Base-by-base conservation (phyloP, 2,329 filamentous ascomycete species). In the Colletotrichum horii region DNA sequence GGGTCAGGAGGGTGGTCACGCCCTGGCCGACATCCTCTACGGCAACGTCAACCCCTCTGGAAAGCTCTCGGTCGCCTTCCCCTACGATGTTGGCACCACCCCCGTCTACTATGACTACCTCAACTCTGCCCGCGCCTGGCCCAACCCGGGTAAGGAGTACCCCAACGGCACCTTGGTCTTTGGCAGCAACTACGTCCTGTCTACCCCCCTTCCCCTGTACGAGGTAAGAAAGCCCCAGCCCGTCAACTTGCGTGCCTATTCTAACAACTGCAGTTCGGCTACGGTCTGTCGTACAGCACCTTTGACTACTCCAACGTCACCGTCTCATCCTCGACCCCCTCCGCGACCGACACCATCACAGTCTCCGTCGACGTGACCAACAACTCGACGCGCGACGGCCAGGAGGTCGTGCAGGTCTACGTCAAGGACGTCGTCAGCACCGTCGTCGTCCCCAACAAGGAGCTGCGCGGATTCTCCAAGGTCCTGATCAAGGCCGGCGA, bases 41-140 rank as follows among this genome's bases (percentile, higher is more conserved):
- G 93, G 93, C 30, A 86, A 91, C 70, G 88, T 90, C 68, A 94
- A 93, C 82, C 93, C 93, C 0, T 92, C 90, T 2, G 93, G 93
- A 52, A 93, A 91, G 81, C 88, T 94, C 15, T 89, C 90, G 2
- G 92, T 95, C 38, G 91, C 90, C 14, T 92, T 95, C 80, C 93
- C 93, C 0, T 88, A 91, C 74, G 91, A 92, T 76, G 89, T 95
- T 19, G 93, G 93, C 28, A 92, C 91, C 2, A 86, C 92, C 0
- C 94, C 94, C 0, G 87, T 93, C 67, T 94, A 93, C 85, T 95
- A 95, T 81, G 93, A 95, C 80, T 93, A 94, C 82, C 85, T 93
- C 61, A 94, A 94, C 84, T 93, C 91, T 1, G 93, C 89, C 0
- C 89, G 93, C 6, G 82, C 83, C 19, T 86, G 81, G 26, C 87